These are phyloP conservation scores for Lycium barbarum DNA, from an alignment of 257 asterid species.

Conservation along the genomic window DNA sequence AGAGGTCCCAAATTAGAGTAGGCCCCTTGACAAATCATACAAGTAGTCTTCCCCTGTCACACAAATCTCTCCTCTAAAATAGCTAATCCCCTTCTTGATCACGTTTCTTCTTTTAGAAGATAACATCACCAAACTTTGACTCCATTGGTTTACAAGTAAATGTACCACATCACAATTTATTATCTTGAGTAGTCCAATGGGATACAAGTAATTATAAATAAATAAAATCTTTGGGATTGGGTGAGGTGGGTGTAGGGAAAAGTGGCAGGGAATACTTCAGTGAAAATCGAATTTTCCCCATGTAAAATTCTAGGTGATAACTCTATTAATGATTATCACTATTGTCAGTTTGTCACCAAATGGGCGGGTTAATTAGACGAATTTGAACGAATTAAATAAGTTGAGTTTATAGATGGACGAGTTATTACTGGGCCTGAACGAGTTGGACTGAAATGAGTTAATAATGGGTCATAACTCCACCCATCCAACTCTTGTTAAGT, in stretches of 20 bases:
- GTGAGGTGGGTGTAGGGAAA: neutral
- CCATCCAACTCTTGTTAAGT: neutral
- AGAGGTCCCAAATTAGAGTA: neutral
- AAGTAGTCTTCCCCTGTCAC: slow-evolving; percentile 26
- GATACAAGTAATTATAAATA: neutral
- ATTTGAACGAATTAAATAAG: neutral
- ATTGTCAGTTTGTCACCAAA: neutral
- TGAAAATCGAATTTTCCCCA: neutral
- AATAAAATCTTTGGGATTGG: neutral
- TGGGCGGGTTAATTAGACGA: neutral
- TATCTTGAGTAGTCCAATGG: neutral
- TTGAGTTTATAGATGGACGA: neutral
- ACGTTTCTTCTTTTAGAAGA: slow-evolving; percentile 31
- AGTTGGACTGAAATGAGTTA: neutral
- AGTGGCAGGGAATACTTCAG: neutral
- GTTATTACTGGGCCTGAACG: neutral
- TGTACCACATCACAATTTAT: neutral
- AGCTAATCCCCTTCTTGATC: slow-evolving; percentile 35
- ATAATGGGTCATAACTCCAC: neutral
- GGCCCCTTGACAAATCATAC: neutral
- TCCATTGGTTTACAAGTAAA: neutral
- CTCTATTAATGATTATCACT: neutral
- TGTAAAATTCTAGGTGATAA: neutral
- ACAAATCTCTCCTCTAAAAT: slow-evolving; percentile 44
- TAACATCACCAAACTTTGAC: neutral